Evolutionary conservation across 805 yeast species (phyloP).

Genomic region (Yarrowia porcina): DNA sequence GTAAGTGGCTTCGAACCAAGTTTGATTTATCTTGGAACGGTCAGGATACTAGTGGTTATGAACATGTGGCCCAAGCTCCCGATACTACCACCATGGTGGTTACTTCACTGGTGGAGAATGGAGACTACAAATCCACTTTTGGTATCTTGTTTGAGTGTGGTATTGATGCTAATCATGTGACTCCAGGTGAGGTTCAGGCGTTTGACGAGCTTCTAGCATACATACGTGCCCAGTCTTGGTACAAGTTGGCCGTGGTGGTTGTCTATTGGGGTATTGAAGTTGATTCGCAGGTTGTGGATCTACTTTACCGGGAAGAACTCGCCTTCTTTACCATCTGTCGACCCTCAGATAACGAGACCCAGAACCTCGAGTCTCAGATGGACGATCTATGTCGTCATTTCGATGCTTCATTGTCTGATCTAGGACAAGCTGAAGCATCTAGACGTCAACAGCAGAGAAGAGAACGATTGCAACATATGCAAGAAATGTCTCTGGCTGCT

Average conservation of each 20-base stretch:
- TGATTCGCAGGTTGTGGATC: not conserved
- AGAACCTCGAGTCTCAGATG: slow-evolving; percentile 5
- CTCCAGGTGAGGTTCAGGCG: not conserved
- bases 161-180: not conserved
- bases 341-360: not conserved
- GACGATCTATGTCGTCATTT: slow-evolving; percentile 7
- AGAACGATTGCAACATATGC: slow-evolving; percentile 1
- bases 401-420: not conserved
- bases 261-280: slow-evolving; percentile 15
- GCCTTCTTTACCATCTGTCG: slow-evolving; percentile 9
- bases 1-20: slow-evolving; percentile 51
- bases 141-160: slow-evolving; percentile 13
- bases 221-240: slow-evolving; percentile 4
- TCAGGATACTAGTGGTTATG: slow-evolving; percentile 14
- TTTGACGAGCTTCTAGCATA: not conserved
- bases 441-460: not conserved
- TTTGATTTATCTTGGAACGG: slow-evolving; percentile 42
- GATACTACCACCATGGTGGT: not conserved
- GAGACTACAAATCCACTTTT: not conserved
- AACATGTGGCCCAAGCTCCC: not conserved
- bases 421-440: not conserved
- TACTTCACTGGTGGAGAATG: not conserved
- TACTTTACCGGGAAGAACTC: not conserved
- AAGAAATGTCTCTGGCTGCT: slow-evolving; percentile 17
- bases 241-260: slow-evolving; percentile 1